Conservation (phyloP, 805 yeast genomes). For the Monosporozyma yasuniensis region DNA sequence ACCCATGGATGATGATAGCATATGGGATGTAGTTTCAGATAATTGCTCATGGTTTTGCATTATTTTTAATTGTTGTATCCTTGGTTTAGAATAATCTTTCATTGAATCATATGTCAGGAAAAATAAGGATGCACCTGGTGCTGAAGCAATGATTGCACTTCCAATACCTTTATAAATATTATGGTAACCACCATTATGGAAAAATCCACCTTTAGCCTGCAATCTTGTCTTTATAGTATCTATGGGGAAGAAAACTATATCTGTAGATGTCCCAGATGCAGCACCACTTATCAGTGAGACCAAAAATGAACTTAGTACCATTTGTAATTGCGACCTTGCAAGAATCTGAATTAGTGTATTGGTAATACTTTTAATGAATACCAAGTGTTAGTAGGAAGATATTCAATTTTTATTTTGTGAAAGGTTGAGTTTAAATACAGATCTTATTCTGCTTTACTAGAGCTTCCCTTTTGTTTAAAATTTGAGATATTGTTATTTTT, state of each 20-base stretch:
- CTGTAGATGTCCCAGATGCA: conserved; percentile 94
- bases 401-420: no score
- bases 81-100: conserved; percentile 42
- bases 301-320: conserved; percentile 14
- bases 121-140: conserved; percentile 76
- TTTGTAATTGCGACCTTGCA: not conserved
- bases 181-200: conserved; percentile 82
- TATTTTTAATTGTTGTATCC: conserved; percentile 15
- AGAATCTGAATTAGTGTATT: not conserved
- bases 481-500: not conserved
- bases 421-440: not conserved
- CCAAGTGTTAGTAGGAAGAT: no score
- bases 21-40: conserved; percentile 50
- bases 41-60: conserved; percentile 16
- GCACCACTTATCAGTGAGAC: conserved; percentile 59
- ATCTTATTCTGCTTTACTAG: not conserved
- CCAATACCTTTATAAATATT: conserved; percentile 92
- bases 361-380: not conserved
- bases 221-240: conserved; percentile 91
- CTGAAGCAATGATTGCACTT: conserved; percentile 87
- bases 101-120: conserved; percentile 77
- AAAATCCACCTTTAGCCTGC: conserved; percentile 94
- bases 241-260: conserved; percentile 88
- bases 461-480: not conserved
- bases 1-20: conserved; percentile 82